These are phyloP conservation scores for Alternaria gaisen DNA, from an alignment of 2,329 filamentous ascomycete species.

Conservation along the genomic window DNA sequence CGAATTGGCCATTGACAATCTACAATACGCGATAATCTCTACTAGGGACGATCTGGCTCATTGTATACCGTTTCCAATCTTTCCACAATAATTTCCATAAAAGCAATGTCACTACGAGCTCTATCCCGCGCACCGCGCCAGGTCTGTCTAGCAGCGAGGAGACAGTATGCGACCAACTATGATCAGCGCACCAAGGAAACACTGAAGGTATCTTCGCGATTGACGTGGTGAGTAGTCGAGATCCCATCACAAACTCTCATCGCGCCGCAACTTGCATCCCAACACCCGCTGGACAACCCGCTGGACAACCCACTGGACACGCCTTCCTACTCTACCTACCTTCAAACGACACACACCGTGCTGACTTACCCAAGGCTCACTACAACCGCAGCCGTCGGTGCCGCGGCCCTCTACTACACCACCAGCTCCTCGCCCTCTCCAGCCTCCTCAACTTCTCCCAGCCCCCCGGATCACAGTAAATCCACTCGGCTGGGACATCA, in stretches of 20 bases:
- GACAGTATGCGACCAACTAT: conserved; percentile 29
- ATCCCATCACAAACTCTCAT: conserved; percentile 7
- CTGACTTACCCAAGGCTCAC: conserved; percentile 25
- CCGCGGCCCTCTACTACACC: conserved; percentile 28
- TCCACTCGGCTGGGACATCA: conserved; percentile 12
- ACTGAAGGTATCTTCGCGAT: conserved; percentile 26
- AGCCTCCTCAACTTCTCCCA: neutral
- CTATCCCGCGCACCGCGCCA: conserved; percentile 15
- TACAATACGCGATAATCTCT: neutral
- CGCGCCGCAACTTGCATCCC: neutral
- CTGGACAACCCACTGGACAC: neutral
- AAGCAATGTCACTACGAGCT: conserved; percentile 18
- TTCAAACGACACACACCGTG: neutral
- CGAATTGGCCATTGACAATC: conserved; percentile 2
- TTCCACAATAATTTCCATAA: conserved; percentile 18
- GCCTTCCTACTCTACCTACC: neutral
- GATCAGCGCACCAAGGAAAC: conserved; percentile 30
- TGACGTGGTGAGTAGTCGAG: conserved; percentile 26
- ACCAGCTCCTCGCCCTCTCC: conserved; percentile 10
- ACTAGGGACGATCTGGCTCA: neutral
- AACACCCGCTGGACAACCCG: neutral
- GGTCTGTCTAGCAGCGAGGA: conserved; percentile 19
- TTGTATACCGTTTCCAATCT: neutral
- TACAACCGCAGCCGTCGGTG: conserved; percentile 26
- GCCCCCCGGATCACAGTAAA: conserved; percentile 3